A percentile compares a stretch with the other conserved stretches of the same genome.
Evolutionary conservation across 192 early-diverging fungal species (phyloP).

Genomic region (Phlyctochytrium arcticum): DNA sequence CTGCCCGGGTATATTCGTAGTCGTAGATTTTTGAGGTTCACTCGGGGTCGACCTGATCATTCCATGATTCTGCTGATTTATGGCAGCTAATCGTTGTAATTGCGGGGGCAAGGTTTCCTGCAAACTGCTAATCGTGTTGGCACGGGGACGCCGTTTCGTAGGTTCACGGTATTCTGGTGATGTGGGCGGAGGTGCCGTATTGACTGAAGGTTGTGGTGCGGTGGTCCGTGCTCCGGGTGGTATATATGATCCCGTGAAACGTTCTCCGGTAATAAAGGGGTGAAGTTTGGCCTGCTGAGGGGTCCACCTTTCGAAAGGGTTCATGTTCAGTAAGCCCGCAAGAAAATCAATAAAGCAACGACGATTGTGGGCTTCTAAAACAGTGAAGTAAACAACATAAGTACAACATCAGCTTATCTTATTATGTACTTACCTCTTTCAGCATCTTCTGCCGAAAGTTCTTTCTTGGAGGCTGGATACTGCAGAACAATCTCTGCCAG

Average conservation of each 20-base stretch:
- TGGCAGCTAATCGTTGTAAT: constrained; percentile 45
- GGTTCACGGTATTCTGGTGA: constrained; percentile 5
- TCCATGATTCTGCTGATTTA: constrained; percentile 41
- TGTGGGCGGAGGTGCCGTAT: neutral
- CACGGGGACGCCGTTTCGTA: constrained; percentile 32
- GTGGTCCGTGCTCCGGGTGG: constrained; percentile 34
- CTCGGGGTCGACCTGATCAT: too few relatives aligned
- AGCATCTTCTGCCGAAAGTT: constrained; percentile 57
- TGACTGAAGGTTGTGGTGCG: neutral
- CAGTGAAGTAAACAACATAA: too few relatives aligned
- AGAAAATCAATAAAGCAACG: constrained; percentile 88
- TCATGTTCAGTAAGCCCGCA: constrained; percentile 80
- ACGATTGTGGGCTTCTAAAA: constrained; percentile 66
- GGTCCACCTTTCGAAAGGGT: constrained; percentile 91
- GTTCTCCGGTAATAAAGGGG: constrained; percentile 92
- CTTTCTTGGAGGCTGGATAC: constrained; percentile 76
- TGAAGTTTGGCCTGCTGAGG: constrained; percentile 91
- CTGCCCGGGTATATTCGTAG: too few relatives aligned
- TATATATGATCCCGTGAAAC: constrained; percentile 64
- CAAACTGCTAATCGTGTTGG: constrained; percentile 46
- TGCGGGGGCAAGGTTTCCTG: constrained; percentile 45
- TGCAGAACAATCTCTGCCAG: constrained; percentile 81
- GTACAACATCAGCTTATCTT: neutral
- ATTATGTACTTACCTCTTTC: constrained; percentile 60
- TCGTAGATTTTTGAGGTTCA: too few relatives aligned